Conservation (phyloP, 2,329 filamentous ascomycete species). For the Fusarium sambucinum region DNA sequence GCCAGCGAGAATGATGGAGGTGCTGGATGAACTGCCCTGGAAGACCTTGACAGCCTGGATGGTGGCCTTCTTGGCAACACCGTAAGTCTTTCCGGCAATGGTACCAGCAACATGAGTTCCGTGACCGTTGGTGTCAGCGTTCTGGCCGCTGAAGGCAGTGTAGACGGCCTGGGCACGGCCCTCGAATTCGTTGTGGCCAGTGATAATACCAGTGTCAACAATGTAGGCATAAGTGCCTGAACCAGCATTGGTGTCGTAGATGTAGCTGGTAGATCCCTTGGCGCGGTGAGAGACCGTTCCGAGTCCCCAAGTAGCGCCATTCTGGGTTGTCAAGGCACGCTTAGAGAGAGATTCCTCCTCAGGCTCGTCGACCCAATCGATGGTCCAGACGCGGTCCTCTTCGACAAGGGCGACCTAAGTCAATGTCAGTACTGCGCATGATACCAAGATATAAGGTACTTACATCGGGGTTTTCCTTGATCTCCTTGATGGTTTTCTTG, state of each 20-base stretch:
- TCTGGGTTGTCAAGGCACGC: constrained; percentile 49
- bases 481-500: constrained; percentile 55
- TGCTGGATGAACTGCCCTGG: constrained; percentile 45
- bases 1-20: constrained; percentile 51
- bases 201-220: constrained; percentile 71
- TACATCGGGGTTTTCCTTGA: constrained; percentile 58
- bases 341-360: constrained; percentile 38
- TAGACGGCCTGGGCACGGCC: constrained; percentile 59
- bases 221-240: constrained; percentile 68
- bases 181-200: constrained; percentile 66
- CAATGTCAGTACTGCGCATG: neutral
- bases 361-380: constrained; percentile 42
- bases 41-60: constrained; percentile 63
- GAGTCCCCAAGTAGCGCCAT: constrained; percentile 51
- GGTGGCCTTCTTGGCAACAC: constrained; percentile 59
- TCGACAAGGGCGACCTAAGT: constrained; percentile 49
- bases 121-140: constrained; percentile 55
- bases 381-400: constrained; percentile 48
- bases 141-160: constrained; percentile 45
- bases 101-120: constrained; percentile 58
- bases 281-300: constrained; percentile 51
- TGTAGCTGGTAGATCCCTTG: constrained; percentile 54
- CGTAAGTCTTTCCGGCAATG: constrained; percentile 53
- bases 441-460: constrained; percentile 29
- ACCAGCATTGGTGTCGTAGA: constrained; percentile 62